Conservation (phyloP, 2,329 filamentous ascomycete species). For the Raffaelea deltoideospora region DNA sequence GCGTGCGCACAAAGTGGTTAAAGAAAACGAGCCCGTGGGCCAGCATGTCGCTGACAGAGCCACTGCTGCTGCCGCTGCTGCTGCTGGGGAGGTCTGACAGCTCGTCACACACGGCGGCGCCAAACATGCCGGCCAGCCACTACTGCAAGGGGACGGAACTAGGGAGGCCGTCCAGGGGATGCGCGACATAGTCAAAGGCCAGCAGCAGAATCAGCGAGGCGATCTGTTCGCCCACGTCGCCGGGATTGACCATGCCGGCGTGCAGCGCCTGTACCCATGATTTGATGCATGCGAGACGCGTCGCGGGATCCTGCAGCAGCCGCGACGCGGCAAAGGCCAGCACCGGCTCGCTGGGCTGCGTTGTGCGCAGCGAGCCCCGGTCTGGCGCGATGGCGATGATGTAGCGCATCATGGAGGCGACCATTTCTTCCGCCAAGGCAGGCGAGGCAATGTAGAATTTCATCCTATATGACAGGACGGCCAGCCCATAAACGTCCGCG, state of each 20-base stretch:
- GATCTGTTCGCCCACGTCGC: background rate
- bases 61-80: background rate
- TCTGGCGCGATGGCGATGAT: background rate
- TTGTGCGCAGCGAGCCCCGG: background rate
- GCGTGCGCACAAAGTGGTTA: conserved; percentile 1
- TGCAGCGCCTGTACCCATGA: background rate
- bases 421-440: background rate
- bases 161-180: background rate
- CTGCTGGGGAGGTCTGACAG: no score
- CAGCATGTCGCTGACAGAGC: background rate
- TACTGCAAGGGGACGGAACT: background rate
- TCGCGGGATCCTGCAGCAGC: background rate
- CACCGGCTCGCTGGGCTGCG: background rate
- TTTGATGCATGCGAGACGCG: background rate
- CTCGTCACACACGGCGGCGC: background rate
- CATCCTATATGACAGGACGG: background rate
- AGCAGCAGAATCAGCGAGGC: background rate
- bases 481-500: background rate
- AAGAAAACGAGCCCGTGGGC: background rate
- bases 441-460: background rate
- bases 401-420: background rate
- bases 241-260: background rate
- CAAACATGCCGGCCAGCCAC: background rate
- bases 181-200: background rate
- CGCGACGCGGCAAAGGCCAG: background rate